These are phyloP conservation scores for Lodderomyces pseudojiufengensis DNA, from an alignment of 1,139 yeast genomes.

Conservation along the genomic window DNA sequence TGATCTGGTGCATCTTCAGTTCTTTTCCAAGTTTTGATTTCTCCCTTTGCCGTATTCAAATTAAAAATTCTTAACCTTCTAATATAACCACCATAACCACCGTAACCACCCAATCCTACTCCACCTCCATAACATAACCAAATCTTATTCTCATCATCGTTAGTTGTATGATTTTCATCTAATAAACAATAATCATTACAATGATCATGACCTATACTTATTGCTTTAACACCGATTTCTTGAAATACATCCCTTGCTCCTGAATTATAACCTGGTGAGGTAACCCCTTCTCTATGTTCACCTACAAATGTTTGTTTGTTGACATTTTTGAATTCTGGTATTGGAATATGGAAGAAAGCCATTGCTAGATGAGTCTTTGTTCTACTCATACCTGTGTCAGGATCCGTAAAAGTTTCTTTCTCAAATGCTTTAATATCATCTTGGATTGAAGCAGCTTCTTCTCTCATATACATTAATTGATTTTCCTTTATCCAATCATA, in stretches of 20 bases:
- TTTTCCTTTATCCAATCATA: conserved; percentile 82
- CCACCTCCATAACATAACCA: conserved; percentile 97
- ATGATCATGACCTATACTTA: conserved; percentile 91
- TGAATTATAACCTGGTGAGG: conserved; percentile 71
- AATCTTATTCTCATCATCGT: conserved; percentile 37
- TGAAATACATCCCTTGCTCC: conserved; percentile 59
- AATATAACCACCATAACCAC: conserved; percentile 81
- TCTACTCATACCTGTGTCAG: conserved; percentile 11
- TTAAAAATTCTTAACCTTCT: conserved; percentile 74
- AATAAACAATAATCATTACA: conserved; percentile 83
- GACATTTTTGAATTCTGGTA: conserved; percentile 69
- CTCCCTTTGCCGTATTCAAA: conserved; percentile 49
- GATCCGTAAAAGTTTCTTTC: conserved; percentile 6
- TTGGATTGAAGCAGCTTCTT: conserved; percentile 19
- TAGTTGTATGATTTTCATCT: conserved; percentile 24
- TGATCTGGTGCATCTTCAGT: conserved; percentile 50
- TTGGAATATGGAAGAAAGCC: conserved; percentile 93
- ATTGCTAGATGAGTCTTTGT: conserved; percentile 52
- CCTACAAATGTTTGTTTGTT: conserved; percentile 53
- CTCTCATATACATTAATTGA: conserved; percentile 61
- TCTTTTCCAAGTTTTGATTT: conserved; percentile 73
- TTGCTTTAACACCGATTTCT: conserved; percentile 64
- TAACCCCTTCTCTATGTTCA: conserved; percentile 60
- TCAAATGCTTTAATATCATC: conserved; percentile 22
- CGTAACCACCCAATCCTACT: conserved; percentile 91